A percentile compares a stretch with the other conserved stretches of the same genome.
Conservation (phyloP, 2,329 filamentous ascomycete species). For the Aspergillus amoenus region DNA sequence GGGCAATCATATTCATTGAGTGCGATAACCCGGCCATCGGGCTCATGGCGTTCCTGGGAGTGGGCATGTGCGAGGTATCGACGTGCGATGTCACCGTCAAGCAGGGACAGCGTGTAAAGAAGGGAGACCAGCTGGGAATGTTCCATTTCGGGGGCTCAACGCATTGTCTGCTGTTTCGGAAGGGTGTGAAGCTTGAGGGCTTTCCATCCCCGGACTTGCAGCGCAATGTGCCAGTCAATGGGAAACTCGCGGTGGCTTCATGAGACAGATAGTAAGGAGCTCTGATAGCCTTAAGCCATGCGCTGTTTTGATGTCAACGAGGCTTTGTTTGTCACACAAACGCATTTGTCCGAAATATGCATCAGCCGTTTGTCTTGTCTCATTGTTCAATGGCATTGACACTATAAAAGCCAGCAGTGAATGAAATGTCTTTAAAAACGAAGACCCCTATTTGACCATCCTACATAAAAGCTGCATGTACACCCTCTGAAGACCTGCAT, state of each 20-base stretch:
- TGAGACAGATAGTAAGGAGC: not conserved
- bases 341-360: too few species aligned
- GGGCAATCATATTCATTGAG: constrained; percentile 69
- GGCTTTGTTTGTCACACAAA: too few species aligned
- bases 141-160: constrained; percentile 77
- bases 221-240: constrained; percentile 28
- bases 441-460: too few species aligned
- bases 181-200: constrained; percentile 28
- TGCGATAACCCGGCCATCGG: constrained; percentile 67
- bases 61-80: constrained; percentile 76
- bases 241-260: constrained; percentile 22
- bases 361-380: too few species aligned
- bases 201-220: constrained; percentile 26
- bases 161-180: constrained; percentile 65
- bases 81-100: constrained; percentile 70
- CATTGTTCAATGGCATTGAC: too few species aligned
- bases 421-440: too few species aligned
- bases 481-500: too few species aligned
- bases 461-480: too few species aligned
- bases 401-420: too few species aligned
- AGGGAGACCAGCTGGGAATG: constrained; percentile 73
- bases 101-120: constrained; percentile 64
- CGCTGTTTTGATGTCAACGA: too few species aligned
- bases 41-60: constrained; percentile 66
- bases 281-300: too few species aligned